phyloP scores from a whole-genome alignment of 1,284 basidiomycete genomes.

The Caloboletus firmus region DNA sequence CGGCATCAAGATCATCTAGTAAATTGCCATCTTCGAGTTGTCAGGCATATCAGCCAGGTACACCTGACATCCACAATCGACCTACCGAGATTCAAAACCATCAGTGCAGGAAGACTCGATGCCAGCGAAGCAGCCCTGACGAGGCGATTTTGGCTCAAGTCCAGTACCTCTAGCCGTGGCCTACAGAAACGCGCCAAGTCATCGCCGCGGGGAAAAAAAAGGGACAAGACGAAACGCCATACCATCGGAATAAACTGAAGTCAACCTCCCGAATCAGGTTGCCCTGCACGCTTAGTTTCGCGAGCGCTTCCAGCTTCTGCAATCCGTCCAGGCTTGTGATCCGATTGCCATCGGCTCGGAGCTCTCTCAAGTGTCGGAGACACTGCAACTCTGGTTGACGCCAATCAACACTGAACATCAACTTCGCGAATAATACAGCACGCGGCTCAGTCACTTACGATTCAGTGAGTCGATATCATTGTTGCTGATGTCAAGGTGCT shows the following conservation, averaged over 20 bases:
- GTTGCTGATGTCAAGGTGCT: slow-evolving; percentile 86
- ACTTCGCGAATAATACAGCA: neutral
- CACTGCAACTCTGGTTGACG: slow-evolving; percentile 70
- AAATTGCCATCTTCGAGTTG: slow-evolving; percentile 68
- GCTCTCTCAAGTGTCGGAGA: slow-evolving; percentile 82
- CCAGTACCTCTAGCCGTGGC: slow-evolving; percentile 80
- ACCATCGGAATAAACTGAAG: slow-evolving; percentile 70
- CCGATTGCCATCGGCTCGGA: slow-evolving; percentile 84
- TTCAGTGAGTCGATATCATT: slow-evolving; percentile 87
- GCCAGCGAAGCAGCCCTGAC: slow-evolving; percentile 59
- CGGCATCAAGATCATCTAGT: slow-evolving; percentile 52
- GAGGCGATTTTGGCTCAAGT: slow-evolving; percentile 80
- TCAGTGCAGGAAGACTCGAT: slow-evolving; percentile 56
- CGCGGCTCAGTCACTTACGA: slow-evolving; percentile 58
- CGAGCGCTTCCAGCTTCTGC: slow-evolving; percentile 73
- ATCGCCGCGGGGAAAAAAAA: slow-evolving; percentile 6
- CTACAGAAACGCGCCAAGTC: slow-evolving; percentile 42
- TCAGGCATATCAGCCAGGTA: slow-evolving; percentile 18
- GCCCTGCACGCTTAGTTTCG: slow-evolving; percentile 79
- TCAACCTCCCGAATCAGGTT: slow-evolving; percentile 74
- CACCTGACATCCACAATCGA: slow-evolving; percentile 19
- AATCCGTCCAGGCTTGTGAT: slow-evolving; percentile 81
- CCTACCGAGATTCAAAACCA: slow-evolving; percentile 81
- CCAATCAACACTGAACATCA: slow-evolving; percentile 9
- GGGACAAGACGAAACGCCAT: slow-evolving; percentile 27